Evolutionary conservation across 345 rosid genomes (phyloP).

Genomic region (Gossypioides kirkii): DNA sequence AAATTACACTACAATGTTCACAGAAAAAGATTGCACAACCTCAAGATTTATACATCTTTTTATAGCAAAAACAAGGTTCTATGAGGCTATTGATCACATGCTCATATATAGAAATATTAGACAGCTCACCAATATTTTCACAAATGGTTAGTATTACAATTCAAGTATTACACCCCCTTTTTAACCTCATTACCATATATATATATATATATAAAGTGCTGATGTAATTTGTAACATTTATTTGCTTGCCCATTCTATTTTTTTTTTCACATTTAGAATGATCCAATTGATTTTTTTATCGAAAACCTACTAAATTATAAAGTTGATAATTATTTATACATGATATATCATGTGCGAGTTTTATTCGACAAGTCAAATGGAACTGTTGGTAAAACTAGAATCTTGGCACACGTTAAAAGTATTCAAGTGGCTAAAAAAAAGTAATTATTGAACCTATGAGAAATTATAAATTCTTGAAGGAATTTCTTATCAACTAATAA

Average conservation of each 20-base stretch:
- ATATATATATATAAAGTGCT: neutral
- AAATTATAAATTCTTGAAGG: no score
- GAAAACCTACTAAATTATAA: no score
- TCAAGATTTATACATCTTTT: slow-evolving; percentile 7
- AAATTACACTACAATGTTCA: neutral
- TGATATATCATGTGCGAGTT: no score
- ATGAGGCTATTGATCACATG: slow-evolving; percentile 18
- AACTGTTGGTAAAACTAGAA: no score
- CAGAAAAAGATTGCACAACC: slow-evolving; percentile 40
- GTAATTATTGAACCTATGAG: no score
- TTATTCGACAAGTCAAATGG: no score
- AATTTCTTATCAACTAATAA: no score
- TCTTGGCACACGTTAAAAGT: no score
- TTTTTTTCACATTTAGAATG: no score
- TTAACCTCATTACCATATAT: neutral
- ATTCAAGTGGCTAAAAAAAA: no score
- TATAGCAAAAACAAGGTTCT: slow-evolving; percentile 11
- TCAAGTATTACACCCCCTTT: slow-evolving; percentile 2
- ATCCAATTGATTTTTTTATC: no score
- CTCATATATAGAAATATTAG: slow-evolving; percentile 10
- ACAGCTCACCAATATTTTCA: slow-evolving; percentile 25
- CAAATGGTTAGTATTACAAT: slow-evolving; percentile 13
- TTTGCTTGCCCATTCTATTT: neutral
- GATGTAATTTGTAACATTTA: no score
- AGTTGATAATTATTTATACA: neutral